Base-by-base conservation (phyloP, 106 monocot species). In the Xerophyta viscosa region DNA sequence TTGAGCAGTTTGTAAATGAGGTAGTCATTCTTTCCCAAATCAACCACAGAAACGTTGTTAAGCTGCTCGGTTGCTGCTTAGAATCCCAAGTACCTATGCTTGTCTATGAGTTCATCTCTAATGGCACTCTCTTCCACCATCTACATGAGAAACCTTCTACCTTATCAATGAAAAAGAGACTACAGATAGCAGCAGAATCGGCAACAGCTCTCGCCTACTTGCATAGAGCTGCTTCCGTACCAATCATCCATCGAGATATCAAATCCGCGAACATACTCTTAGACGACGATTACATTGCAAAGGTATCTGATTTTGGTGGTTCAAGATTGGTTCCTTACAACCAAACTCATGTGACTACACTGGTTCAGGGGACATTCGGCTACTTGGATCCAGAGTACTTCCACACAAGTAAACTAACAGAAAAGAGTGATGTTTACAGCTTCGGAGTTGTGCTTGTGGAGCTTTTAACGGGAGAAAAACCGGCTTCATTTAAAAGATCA, bases 391-490 rank as follows among this genome's bases (percentile, higher is more conserved):
- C 80, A 0, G 80, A 80, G 7, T 75, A 70, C 30, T 63, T 75
- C 55, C 31, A 48, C 37, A 66, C 37, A 2, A 52, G 65, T 2
- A 18, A 24, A 18, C 26, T 80, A 10, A 80, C 66, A 1, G 63
- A 74, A 8, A 66, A 75, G 64, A 71, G 81, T 13, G 81, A 81
- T 65, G 81, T 76, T 0, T 81, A 81, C 10, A 68, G 81, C 25
- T 81, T 81, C n/a, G 81, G 81, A 1, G 76, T 81, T 7, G 71
- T 81, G 30, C 67, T 81, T 9, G 66, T 27, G 8, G 81, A 76
- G 75, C 67, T 81, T 8, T 20, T 81, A 23, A 76, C 60, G 5
- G 48, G 71, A 22, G 50, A 81, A 70, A 67, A 29, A 33, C 71
- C 81, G 0, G 52, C 67, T 2, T 81, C 75, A 3, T 22, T 29